phyloP scores from a whole-genome alignment of 768 basidiomycete species.

The Lentinula raphanica region DNA sequence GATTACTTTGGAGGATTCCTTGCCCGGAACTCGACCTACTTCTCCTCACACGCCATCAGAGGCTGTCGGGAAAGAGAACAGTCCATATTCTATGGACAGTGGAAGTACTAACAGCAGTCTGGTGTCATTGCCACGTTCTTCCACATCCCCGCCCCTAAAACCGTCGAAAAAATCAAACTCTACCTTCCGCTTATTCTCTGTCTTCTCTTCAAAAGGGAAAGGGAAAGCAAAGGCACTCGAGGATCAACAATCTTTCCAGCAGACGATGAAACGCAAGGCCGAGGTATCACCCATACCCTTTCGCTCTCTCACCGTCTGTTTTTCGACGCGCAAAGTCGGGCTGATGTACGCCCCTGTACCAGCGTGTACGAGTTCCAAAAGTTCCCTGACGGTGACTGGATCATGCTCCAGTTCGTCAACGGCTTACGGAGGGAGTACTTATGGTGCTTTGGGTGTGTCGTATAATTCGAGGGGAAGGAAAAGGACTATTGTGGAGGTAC shows the following conservation, averaged over 20 bases:
- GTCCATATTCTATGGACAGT: not conserved
- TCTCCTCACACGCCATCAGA: not conserved
- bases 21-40: not conserved
- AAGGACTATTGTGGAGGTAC: constrained; percentile 52
- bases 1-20: not conserved
- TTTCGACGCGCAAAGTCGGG: constrained; percentile 37
- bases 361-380: not conserved
- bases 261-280: not conserved
- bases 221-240: not conserved
- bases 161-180: constrained; percentile 1
- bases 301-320: constrained; percentile 31
- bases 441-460: constrained; percentile 4
- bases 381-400: constrained; percentile 5
- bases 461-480: constrained; percentile 19
- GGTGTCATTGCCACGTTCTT: not conserved
- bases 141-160: not conserved
- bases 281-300: constrained; percentile 29
- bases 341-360: constrained; percentile 23
- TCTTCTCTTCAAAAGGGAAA: not conserved
- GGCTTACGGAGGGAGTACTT: constrained; percentile 5
- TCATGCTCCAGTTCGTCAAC: not conserved
- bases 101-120: not conserved
- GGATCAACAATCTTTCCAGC: not conserved
- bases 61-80: not conserved
- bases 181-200: not conserved